Evolutionary conservation across 371 early-diverging fungal species (phyloP), one percentile per base, ranked within the genome.

Genomic region (Rhizopus stolonifer): DNA sequence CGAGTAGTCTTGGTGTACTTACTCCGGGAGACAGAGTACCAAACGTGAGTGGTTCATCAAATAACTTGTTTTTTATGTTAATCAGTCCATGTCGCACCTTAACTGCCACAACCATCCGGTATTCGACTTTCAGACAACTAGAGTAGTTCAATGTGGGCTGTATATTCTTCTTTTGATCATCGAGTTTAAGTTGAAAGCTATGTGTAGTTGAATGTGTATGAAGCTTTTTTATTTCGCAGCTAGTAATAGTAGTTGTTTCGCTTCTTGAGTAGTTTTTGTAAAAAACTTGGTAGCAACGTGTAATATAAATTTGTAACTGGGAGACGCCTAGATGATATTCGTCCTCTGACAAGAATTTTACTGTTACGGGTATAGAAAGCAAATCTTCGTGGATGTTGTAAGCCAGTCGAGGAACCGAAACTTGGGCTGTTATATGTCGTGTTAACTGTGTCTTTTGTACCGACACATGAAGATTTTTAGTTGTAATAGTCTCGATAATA

Each of bases 261-360:
- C 17, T 56, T 45, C 62, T 54, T 31, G 60, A 60, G 32, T 56
- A 67, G 1, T 60, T 57, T 23, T 64, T 60, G 21, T 67, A 60
- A 21, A 46, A 45, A 34, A 67, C 64, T 19, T 45, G 51, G 19
- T 64, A 56, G 32, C 52, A 56, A 4, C 64, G 53, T 19, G 63
- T 67, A 17, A 67, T 44, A 32, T 56, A 53, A 11, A 60, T 47
- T 10, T 53, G 57, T 10, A 67, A 24, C 9, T 58, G 50, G 13
- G 57, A 4, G 13, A 10, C 42, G 4, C 48, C 29, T 9, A 56
- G 15, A 22, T 18, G 26, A 4, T 53, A 47, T 14, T 57, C 31
- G 6, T 49, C 49, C 3, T 40, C 13, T 13, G 57, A 53, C 9
- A 49, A 14, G n/a, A 61, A 44, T 4, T 57, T 53, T 14, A 57